phyloP scores from a whole-genome alignment of 371 early-diverging fungal species.

The Rhizomucor pusillus region DNA sequence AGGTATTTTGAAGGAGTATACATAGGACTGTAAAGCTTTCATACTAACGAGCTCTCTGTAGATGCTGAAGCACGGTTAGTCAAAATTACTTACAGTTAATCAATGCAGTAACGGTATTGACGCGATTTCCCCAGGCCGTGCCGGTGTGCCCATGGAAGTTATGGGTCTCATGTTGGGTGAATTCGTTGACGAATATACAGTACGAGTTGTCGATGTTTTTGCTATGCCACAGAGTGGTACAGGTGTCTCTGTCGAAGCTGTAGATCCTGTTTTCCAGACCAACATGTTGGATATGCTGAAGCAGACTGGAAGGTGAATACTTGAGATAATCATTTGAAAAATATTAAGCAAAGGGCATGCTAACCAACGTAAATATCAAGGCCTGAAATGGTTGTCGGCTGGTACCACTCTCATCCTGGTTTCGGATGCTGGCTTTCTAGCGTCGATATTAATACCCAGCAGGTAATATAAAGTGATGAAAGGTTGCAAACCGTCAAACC shows the following conservation, averaged over 20 bases:
- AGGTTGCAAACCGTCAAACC: too few relatives aligned
- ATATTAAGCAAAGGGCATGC: background rate
- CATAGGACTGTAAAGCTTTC: background rate
- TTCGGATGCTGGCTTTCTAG: constrained; percentile 99
- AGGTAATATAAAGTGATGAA: constrained; percentile 50
- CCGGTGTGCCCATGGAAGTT: constrained; percentile 99
- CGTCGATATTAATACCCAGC: constrained; percentile 99
- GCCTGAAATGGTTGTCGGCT: constrained; percentile 99
- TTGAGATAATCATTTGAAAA: background rate
- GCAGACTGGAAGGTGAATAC: constrained; percentile 90
- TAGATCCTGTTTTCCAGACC: constrained; percentile 99
- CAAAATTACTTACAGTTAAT: background rate
- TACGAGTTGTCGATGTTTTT: constrained; percentile 99
- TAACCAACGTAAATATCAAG: constrained; percentile 35
- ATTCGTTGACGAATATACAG: constrained; percentile 99
- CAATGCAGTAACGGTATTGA: background rate
- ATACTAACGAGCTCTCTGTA: constrained; percentile 18
- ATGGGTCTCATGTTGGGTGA: constrained; percentile 99
- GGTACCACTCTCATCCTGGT: constrained; percentile 99
- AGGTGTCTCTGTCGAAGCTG: constrained; percentile 99
- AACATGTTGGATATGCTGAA: constrained; percentile 99
- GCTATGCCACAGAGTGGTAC: constrained; percentile 99
- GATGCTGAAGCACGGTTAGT: constrained; percentile 89
- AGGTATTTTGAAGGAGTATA: constrained; percentile 57
- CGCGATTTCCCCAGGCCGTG: constrained; percentile 71